Base-by-base conservation (phyloP, 2,329 filamentous ascomycete species). In the Colletotrichum sp. region DNA sequence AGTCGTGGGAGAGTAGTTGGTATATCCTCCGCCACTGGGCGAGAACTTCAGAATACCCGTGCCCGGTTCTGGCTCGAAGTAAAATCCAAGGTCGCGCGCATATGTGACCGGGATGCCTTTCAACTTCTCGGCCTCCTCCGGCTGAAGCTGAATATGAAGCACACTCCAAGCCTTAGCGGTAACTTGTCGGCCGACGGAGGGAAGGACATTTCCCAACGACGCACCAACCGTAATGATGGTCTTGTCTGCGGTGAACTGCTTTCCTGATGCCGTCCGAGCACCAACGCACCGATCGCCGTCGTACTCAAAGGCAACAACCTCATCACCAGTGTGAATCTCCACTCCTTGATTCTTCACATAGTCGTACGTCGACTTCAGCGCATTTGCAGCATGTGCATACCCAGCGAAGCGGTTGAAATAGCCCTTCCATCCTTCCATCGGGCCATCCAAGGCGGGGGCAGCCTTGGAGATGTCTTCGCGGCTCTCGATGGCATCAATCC, bases 31-130 rank as follows among this genome's bases (percentile, higher is more conserved):
- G 3, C 90, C 90, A 80, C 89, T 87, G 0, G 90, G 90, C 77
- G 90, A 93, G 9, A 93, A 79, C 82, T 93, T 93, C 57, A 93
- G 82, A 5, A 92, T 81, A 21, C 88, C 87, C 0, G 91, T 92
- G 72, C 87, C 86, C 0, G 87, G 88, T 77, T 93, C 91, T 0
- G 92, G 91, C 80, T 93, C 92, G 75, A 93, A 93, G 83, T 92
- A 91, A 84, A 93, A 93, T 0, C 91, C 91, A 0, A 93, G 83
- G 76, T 93, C 92, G 2, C 91, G 88, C 1, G 89, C 89, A 68
- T 92, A 92, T 1, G 89, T 91, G 1, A 92, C 90, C 0, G 92
- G 91, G 8, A 93, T 91, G 4, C 89, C 89, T 4, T 88, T 87
- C 3, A 93, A 86, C 7, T 82, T 83, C 7, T 87, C 85, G 0